Evolutionary conservation across 2,329 filamentous ascomycete species (phyloP).

Genomic region (Hymenoscyphus linearis): DNA sequence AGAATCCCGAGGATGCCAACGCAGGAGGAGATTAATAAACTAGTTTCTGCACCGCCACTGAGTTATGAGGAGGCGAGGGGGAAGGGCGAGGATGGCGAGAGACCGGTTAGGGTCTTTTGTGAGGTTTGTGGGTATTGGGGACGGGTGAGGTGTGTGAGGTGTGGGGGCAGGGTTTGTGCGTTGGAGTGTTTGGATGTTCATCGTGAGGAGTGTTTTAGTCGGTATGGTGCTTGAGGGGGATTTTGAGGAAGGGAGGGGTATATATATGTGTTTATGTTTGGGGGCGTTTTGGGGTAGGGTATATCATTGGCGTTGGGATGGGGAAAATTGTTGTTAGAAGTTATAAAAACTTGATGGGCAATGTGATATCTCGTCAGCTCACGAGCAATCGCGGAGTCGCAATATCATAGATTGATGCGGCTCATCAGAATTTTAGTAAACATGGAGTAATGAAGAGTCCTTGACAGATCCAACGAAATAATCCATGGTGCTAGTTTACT

Average conservation of each 20-base stretch:
- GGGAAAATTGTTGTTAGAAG: background rate
- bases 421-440: too few species aligned
- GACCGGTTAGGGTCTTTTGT: slow-evolving; percentile 64
- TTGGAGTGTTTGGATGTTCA: slow-evolving; percentile 69
- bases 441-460: too few species aligned
- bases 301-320: background rate
- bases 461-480: too few species aligned
- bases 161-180: slow-evolving; percentile 72
- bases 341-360: too few species aligned
- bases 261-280: background rate
- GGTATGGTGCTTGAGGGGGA: slow-evolving; percentile 44
- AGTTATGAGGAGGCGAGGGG: slow-evolving; percentile 61
- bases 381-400: too few species aligned
- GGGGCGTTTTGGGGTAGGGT: background rate
- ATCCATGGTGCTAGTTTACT: too few species aligned
- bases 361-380: too few species aligned
- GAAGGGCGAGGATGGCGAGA: slow-evolving; percentile 36
- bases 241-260: background rate
- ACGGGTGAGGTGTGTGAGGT: slow-evolving; percentile 68
- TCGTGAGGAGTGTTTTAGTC: slow-evolving; percentile 63
- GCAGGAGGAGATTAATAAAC: slow-evolving; percentile 55
- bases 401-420: too few species aligned
- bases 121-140: slow-evolving; percentile 82
- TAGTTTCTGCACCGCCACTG: slow-evolving; percentile 60
- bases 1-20: slow-evolving; percentile 53